Percentiles rank a stretch among this genome's conserved stretches.
Conservation (phyloP, 1,284 basidiomycete genomes). For the Ceratobasidium sp. region DNA sequence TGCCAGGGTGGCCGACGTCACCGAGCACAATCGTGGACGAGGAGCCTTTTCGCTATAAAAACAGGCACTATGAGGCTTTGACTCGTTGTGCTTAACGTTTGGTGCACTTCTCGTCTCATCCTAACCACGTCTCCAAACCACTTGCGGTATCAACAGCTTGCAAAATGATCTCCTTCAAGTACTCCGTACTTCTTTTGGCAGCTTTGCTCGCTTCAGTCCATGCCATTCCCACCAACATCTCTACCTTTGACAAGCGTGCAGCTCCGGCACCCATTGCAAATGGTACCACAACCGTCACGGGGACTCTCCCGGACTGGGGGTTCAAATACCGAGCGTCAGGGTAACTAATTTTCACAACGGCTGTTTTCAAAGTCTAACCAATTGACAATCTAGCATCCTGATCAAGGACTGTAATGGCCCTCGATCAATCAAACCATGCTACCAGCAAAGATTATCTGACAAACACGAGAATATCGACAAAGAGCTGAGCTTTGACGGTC, state of each 20-base stretch:
- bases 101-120: no score
- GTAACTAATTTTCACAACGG: neutral
- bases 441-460: conserved; percentile 3
- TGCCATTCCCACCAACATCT: conserved; percentile 1
- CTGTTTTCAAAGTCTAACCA: neutral
- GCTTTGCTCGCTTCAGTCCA: neutral
- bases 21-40: no score
- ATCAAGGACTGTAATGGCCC: conserved; percentile 8
- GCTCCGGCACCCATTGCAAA: neutral
- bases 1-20: no score
- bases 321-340: neutral
- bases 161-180: conserved; percentile 1
- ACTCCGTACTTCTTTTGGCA: neutral
- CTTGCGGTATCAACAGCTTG: neutral
- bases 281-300: neutral
- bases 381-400: neutral
- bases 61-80: no score
- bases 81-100: no score
- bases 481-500: neutral
- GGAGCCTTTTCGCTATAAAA: no score
- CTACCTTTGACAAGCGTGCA: conserved; percentile 1
- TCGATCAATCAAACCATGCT: conserved; percentile 1
- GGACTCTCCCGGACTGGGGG: conserved; percentile 10
- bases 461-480: conserved; percentile 5
- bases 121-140: neutral